Conservation (phyloP, 106 monocot genomes). For the Xerophyta viscosa region DNA sequence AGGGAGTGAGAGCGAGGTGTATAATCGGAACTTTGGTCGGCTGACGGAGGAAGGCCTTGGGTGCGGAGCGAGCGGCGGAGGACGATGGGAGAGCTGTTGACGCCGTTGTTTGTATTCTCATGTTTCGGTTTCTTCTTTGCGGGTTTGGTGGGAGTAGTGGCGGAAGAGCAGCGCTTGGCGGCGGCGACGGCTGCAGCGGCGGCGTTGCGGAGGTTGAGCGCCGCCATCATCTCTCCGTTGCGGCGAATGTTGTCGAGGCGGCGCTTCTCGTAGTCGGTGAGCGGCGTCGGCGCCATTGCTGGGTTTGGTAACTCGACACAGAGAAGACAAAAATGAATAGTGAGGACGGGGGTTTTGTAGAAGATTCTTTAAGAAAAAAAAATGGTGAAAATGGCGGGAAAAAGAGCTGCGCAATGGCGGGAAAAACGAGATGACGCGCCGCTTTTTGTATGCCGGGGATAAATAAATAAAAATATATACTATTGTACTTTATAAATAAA, state of each 20-base stretch:
- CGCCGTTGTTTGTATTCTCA: too few relatives aligned
- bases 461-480: too few relatives aligned
- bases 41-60: constrained; percentile 41
- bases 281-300: not conserved
- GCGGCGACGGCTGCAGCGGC: constrained; percentile 16
- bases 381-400: too few relatives aligned
- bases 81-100: constrained; percentile 10
- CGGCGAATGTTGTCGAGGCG: constrained; percentile 76
- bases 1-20: not conserved
- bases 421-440: too few relatives aligned
- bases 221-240: constrained; percentile 64
- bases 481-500: too few relatives aligned
- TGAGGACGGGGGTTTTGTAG: too few relatives aligned
- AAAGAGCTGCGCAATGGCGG: too few relatives aligned
- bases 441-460: too few relatives aligned
- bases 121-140: too few relatives aligned
- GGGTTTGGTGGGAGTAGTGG: not conserved
- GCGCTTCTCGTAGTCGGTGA: constrained; percentile 65
- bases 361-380: too few relatives aligned
- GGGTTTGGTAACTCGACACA: too few relatives aligned
- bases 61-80: constrained; percentile 63
- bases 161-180: not conserved
- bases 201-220: constrained; percentile 50
- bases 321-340: too few relatives aligned
- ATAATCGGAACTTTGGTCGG: constrained; percentile 1